A percentile compares a stretch with the other conserved stretches of the same genome.
Conservation (phyloP, 106 monocot genomes). For the Apostasia shenzhenica region DNA sequence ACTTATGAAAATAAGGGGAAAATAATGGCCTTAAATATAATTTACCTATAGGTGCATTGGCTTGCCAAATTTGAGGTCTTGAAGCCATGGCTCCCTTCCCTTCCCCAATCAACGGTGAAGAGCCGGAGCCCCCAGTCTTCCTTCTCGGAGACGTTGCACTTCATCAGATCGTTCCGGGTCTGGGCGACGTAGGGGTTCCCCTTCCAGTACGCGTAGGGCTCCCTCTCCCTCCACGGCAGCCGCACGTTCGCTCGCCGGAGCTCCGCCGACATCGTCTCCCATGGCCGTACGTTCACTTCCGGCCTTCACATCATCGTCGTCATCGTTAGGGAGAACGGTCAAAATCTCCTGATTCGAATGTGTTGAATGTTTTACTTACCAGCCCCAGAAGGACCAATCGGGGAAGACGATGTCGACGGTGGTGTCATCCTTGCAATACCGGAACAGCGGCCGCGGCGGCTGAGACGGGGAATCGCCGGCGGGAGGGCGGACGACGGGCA, state of each 20-base stretch:
- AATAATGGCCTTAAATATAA: too few species aligned
- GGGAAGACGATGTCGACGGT: conserved; percentile 51
- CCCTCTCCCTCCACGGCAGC: conserved; percentile 29
- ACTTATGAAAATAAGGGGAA: too few species aligned
- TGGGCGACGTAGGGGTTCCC: conserved; percentile 39
- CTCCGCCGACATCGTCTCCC: conserved; percentile 35
- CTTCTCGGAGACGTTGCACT: conserved; percentile 33
- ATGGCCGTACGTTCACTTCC: conserved; percentile 61
- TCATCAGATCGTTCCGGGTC: conserved; percentile 40
- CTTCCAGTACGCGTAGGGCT: conserved; percentile 68
- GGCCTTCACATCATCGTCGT: conserved; percentile 23
- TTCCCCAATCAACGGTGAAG: conserved; percentile 42
- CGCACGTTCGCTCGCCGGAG: conserved; percentile 29
- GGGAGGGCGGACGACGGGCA: conserved; percentile 18
- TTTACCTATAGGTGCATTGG: conserved; percentile 64
- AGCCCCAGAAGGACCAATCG: conserved; percentile 80
- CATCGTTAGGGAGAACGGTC: background rate
- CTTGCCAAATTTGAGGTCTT: conserved; percentile 39
- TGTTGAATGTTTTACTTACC: conserved; percentile 9
- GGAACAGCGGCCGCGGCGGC: conserved; percentile 30
- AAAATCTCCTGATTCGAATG: background rate
- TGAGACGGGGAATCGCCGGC: background rate
- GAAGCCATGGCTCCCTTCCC: conserved; percentile 27
- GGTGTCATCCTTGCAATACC: conserved; percentile 37
- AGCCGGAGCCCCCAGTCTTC: conserved; percentile 44